phyloP scores from a whole-genome alignment of 805 yeast species.

The Brettanomyces sp. region DNA sequence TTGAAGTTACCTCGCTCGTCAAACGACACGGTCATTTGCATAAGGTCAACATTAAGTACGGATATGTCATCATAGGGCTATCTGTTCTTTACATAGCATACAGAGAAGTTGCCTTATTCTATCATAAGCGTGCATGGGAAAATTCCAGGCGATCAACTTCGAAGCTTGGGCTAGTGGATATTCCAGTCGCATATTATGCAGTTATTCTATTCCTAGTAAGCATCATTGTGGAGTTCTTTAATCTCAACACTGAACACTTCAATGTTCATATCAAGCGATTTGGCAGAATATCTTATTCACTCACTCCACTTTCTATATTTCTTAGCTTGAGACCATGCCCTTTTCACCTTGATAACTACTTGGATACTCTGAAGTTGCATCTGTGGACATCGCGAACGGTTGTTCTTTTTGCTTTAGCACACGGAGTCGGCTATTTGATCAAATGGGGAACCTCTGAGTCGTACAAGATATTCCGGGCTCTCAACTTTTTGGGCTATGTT shows the following conservation, averaged over 20 bases:
- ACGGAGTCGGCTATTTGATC: conserved; percentile 41
- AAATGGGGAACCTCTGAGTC: conserved; percentile 35
- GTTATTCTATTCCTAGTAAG: conserved; percentile 22
- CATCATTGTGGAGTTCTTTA: conserved; percentile 26
- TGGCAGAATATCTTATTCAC: conserved; percentile 52
- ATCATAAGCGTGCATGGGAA: conserved; percentile 28
- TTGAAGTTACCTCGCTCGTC: not conserved
- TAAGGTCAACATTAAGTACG: conserved; percentile 49
- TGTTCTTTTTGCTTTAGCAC: conserved; percentile 35
- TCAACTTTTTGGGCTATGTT: conserved; percentile 46
- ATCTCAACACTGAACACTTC: conserved; percentile 24
- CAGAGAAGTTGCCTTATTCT: conserved; percentile 25
- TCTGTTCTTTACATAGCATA: conserved; percentile 31
- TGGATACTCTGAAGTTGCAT: conserved; percentile 49
- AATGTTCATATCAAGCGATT: conserved; percentile 39
- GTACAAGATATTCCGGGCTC: conserved; percentile 25
- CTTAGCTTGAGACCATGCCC: conserved; percentile 50
- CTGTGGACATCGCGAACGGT: conserved; percentile 64
- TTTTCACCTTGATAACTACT: conserved; percentile 37
- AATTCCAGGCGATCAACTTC: conserved; percentile 30
- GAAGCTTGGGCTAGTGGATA: conserved; percentile 21
- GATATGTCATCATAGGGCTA: conserved; percentile 39
- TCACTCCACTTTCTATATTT: conserved; percentile 49
- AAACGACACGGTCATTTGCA: conserved; percentile 47
- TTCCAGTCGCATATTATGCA: conserved; percentile 22